Base-by-base conservation (phyloP, 2,329 filamentous ascomycete species). In the Ophiostoma sp. region DNA sequence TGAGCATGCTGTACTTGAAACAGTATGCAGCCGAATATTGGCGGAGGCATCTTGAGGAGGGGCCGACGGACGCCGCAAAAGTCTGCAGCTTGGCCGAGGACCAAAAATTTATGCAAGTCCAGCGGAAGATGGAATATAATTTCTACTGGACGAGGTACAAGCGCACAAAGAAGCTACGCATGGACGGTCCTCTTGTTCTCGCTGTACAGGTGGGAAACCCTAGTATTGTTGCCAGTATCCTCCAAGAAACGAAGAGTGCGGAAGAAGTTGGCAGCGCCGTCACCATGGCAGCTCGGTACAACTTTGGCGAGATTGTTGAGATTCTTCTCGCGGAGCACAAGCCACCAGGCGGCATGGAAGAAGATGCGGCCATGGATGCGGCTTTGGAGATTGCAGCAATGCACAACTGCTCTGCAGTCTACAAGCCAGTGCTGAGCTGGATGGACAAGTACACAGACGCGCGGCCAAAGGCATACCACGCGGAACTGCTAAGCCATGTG, bases 301-400 rank as follows among this genome's bases (percentile, higher is more conserved):
- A 52, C 6, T 4, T n/a, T 15, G 17, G 25, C 17, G 31, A 50
- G 1, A 52, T 50, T 64, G 25, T 45, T 12, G 39, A 52, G 17
- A 12, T 52, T 22, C 66, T 69, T 22, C 39, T 69, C 19, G 45
- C 66, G 36, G n/a, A 25, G 4, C 7, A 22, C n/a, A 64, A 64
- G 11, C 33, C 36, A 4, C n/a, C n/a, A 3, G 59, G 25, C n/a
- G 59, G n/a, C 7, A 1, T 22, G 1, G 19, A 42, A 7, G 33
- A 31, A 12, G 33, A 22, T 3, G 19, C 22, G 9, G 59, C 59
- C 9, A 36, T 52, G 6, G 25, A 36, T 6, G 45, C 25, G 19
- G 66, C 66, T 4, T 22, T 66, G 59, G 59, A 64, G n/a, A 64
- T 64, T 22, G 59, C 33, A 11, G 59, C 36, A 15, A 28, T 64